Conservation (phyloP, 495 filamentous ascomycete species). For the Aspergillus biplanus region DNA sequence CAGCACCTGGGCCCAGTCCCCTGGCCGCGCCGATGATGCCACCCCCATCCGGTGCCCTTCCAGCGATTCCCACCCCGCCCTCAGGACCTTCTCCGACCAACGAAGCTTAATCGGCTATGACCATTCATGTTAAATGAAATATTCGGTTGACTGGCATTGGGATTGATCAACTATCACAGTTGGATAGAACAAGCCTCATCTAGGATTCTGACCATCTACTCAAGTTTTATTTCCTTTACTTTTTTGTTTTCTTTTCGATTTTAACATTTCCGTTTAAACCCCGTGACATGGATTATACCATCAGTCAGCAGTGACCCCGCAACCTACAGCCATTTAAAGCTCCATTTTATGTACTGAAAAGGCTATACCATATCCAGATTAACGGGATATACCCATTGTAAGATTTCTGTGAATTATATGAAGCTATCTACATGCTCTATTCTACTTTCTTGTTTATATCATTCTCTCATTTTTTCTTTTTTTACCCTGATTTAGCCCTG, state of each 20-base stretch:
- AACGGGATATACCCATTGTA: constrained; percentile 16
- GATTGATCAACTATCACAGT: constrained; percentile 1
- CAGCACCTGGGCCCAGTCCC: constrained; percentile 63
- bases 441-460: constrained; percentile 1
- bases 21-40: constrained; percentile 41
- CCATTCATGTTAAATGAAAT: constrained; percentile 4
- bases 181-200: constrained; percentile 16
- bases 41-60: constrained; percentile 39
- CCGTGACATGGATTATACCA: too few relatives aligned
- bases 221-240: neutral
- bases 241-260: neutral
- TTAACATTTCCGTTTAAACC: neutral
- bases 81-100: constrained; percentile 11
- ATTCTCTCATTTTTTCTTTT: neutral
- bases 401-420: constrained; percentile 8
- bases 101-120: constrained; percentile 4
- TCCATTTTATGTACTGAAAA: neutral
- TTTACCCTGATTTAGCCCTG: neutral
- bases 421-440: neutral
- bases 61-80: constrained; percentile 32
- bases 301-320: neutral
- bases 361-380: neutral
- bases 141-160: constrained; percentile 11
- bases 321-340: neutral
- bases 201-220: constrained; percentile 7